Conservation (phyloP, 2,329 filamentous ascomycete genomes). For the Fonsecaea pugnacius region DNA sequence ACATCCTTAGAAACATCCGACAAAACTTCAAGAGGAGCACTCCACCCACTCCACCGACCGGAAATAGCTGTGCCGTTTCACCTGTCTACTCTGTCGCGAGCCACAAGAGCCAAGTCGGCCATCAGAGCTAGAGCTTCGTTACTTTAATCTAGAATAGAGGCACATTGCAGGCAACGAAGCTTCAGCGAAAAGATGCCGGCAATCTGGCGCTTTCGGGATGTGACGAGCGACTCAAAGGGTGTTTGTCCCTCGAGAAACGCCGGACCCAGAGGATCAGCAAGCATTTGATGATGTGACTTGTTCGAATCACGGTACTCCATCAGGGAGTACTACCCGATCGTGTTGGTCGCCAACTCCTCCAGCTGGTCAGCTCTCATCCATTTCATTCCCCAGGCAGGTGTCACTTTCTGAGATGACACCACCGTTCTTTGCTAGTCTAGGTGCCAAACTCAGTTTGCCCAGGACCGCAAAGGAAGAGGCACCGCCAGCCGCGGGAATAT, state of each 20-base stretch:
- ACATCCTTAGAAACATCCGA: constrained; percentile 15
- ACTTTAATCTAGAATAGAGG: neutral
- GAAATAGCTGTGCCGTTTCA: constrained; percentile 2
- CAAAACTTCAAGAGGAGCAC: constrained; percentile 12
- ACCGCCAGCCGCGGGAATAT: constrained; percentile 40
- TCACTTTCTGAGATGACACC: constrained; percentile 12
- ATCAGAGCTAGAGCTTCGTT: neutral
- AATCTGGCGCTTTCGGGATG: neutral
- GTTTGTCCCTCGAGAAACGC: neutral
- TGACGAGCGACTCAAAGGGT: neutral
- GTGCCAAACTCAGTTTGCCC: constrained; percentile 40
- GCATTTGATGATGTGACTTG: neutral
- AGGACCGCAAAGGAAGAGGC: constrained; percentile 40
- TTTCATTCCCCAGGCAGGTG: neutral
- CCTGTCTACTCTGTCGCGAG: constrained; percentile 16
- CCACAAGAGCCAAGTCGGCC: constrained; percentile 1
- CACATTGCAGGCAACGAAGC: neutral
- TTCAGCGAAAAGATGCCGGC: neutral
- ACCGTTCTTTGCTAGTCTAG: constrained; percentile 28
- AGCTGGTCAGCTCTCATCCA: constrained; percentile 2
- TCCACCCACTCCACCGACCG: constrained; percentile 2
- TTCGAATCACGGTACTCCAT: neutral
- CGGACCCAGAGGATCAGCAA: neutral
- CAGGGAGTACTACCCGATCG: neutral
- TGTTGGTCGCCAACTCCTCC: constrained; percentile 9